Conservation (phyloP, 2,329 filamentous ascomycete genomes). For the Apiospora rasikravindrae region DNA sequence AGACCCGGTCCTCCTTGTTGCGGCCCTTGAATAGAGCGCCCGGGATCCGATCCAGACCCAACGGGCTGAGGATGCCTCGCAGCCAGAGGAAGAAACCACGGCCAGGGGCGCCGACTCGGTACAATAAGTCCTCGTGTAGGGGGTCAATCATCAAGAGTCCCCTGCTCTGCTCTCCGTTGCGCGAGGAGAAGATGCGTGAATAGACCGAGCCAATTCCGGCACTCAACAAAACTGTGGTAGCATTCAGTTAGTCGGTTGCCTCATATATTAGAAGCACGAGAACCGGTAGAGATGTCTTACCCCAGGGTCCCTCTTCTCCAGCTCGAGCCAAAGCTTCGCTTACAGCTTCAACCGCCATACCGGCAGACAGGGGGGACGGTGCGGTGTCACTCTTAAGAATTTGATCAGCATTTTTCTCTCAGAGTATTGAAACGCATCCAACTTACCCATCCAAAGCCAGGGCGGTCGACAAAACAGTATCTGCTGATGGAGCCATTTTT, state of each 20-base stretch:
- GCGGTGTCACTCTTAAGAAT: conserved; percentile 74
- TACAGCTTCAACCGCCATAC: conserved; percentile 88
- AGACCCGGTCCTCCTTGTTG: conserved; percentile 81
- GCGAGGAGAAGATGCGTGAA: conserved; percentile 86
- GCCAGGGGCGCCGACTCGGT: conserved; percentile 66
- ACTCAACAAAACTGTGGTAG: conserved; percentile 69
- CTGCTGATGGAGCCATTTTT: conserved; percentile 82
- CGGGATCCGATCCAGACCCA: conserved; percentile 80
- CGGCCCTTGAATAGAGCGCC: conserved; percentile 85
- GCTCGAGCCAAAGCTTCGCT: conserved; percentile 83
- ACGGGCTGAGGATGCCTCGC: conserved; percentile 82
- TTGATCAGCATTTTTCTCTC: neutral
- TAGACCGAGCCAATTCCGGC: conserved; percentile 89
- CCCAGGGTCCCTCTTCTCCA: conserved; percentile 85
- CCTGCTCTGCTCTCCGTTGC: conserved; percentile 74
- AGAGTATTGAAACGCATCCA: too few relatives aligned
- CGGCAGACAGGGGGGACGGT: conserved; percentile 89
- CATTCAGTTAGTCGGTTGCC: too few relatives aligned
- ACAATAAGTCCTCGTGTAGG: conserved; percentile 84
- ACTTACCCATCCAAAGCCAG: conserved; percentile 77
- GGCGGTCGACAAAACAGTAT: conserved; percentile 96
- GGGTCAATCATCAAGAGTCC: conserved; percentile 88
- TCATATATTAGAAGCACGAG: neutral
- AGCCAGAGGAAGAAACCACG: conserved; percentile 88
- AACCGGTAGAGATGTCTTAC: conserved; percentile 27